Percentiles rank a stretch among this genome's conserved stretches.
Evolutionary conservation across 371 early-diverging fungal species (phyloP).

Genomic region (Parasitella parasitica): DNA sequence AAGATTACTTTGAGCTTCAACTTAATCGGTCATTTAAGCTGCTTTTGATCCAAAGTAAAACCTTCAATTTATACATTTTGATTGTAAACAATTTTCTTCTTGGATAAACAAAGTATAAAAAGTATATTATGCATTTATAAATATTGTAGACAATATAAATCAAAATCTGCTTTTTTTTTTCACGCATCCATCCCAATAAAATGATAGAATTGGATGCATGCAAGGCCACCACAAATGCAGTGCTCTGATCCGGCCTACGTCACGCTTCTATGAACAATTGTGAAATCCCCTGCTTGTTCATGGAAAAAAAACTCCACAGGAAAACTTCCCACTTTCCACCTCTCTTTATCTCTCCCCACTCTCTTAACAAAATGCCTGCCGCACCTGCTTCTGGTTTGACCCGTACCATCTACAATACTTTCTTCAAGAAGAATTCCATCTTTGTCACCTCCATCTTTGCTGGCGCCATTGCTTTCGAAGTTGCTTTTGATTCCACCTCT

Average conservation of each 20-base stretch:
- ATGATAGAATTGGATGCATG: no score
- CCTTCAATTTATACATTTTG: no score
- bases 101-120: no score
- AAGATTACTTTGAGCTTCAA: no score
- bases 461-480: constrained; percentile 77
- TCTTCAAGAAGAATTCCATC: constrained; percentile 75
- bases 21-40: no score
- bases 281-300: constrained; percentile 2
- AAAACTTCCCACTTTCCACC: neutral
- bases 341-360: constrained; percentile 14
- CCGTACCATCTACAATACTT: constrained; percentile 62
- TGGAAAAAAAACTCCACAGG: constrained; percentile 1
- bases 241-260: neutral
- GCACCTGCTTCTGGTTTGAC: constrained; percentile 42
- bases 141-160: no score
- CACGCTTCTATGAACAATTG: neutral
- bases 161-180: no score
- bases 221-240: neutral
- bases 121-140: no score
- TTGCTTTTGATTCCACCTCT: constrained; percentile 70
- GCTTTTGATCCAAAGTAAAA: no score
- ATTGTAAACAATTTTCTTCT: no score
- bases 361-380: constrained; percentile 37
- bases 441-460: constrained; percentile 74
- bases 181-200: no score